Evolutionary conservation across 305 asterid species (phyloP).

Genomic region (Fraxinus platypoda): DNA sequence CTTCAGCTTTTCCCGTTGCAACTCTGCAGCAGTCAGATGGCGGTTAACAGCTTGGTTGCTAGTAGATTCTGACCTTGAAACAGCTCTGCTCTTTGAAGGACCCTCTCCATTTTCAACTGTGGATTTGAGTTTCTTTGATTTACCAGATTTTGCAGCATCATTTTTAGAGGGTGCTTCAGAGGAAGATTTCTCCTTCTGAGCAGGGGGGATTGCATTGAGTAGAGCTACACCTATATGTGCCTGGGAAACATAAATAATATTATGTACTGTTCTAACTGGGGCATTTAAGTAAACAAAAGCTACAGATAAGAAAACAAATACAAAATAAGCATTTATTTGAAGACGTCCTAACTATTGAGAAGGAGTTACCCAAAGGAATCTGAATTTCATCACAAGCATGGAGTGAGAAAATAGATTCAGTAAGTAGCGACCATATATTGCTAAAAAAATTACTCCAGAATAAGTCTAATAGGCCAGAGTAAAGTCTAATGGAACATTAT

Average conservation of each 20-base stretch:
- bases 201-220: slow-evolving; percentile 82
- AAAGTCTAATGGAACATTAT: neutral
- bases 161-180: slow-evolving; percentile 53
- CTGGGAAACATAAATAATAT: slow-evolving; percentile 35
- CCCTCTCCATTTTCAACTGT: slow-evolving; percentile 43
- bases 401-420: neutral
- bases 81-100: slow-evolving; percentile 40
- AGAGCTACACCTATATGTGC: slow-evolving; percentile 96
- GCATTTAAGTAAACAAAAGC: neutral
- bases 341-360: neutral
- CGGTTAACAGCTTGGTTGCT: slow-evolving; percentile 62
- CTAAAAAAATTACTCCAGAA: neutral
- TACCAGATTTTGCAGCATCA: slow-evolving; percentile 56
- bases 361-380: neutral
- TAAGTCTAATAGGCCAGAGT: neutral
- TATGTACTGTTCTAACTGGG: neutral
- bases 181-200: slow-evolving; percentile 49
- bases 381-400: neutral
- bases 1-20: slow-evolving; percentile 81
- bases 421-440: neutral
- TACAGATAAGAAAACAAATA: neutral
- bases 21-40: slow-evolving; percentile 74
- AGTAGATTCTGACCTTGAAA: slow-evolving; percentile 50
- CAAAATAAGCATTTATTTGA: neutral
- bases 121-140: slow-evolving; percentile 57